Conservation (phyloP, 2,329 filamentous ascomycete species). For the Aquanectria penicillioides region DNA sequence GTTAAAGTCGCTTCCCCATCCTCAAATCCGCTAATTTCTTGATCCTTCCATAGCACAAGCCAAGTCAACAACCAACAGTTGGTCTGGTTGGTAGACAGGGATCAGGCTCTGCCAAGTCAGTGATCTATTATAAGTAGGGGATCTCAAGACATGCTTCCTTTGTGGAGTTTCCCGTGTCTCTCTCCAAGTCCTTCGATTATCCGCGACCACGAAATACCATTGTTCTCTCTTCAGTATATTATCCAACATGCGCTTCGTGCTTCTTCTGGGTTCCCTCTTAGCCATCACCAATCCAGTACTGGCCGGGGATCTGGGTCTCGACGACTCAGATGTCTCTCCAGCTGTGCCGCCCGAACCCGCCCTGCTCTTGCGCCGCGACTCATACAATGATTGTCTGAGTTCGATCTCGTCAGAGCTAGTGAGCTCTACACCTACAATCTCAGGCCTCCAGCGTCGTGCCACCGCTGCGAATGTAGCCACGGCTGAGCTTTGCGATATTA, state of each 20-base stretch:
- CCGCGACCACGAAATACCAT: too few species aligned
- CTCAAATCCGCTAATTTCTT: too few species aligned
- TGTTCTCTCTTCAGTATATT: not conserved
- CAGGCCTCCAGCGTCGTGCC: not conserved
- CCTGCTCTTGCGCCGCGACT: not conserved
- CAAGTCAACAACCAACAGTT: too few species aligned
- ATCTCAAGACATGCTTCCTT: too few species aligned
- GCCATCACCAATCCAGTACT: not conserved
- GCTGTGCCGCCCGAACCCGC: too few species aligned
- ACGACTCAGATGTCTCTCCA: not conserved
- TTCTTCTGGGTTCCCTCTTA: not conserved
- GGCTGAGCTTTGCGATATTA: not conserved
- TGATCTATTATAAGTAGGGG: too few species aligned
- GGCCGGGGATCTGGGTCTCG: not conserved
- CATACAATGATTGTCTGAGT: not conserved
- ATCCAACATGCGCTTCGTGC: not conserved
- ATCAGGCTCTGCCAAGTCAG: too few species aligned
- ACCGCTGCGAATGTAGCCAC: not conserved
- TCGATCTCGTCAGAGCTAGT: not conserved
- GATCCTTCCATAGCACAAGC: too few species aligned
- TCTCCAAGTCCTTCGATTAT: too few species aligned
- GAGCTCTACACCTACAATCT: not conserved
- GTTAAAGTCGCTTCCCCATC: too few species aligned
- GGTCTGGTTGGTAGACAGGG: too few species aligned
- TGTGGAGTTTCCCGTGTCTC: too few species aligned